Base-by-base conservation (phyloP, 2,329 filamentous ascomycete species). In the Hypoxylon sp. region DNA sequence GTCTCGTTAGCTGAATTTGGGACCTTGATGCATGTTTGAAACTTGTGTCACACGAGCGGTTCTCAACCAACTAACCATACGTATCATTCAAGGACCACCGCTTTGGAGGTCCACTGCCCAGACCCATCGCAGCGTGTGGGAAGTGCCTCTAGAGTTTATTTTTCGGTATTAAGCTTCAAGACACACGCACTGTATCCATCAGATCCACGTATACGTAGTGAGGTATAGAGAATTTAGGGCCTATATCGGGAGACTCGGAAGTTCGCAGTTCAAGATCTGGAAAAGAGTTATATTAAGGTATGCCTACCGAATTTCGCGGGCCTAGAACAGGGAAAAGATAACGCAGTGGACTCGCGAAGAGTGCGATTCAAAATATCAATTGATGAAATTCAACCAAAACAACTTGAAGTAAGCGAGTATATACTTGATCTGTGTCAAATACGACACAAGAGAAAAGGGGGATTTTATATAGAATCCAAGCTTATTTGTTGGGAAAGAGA, bases 21-120 rank as follows among this genome's bases (percentile, higher is more conserved):
- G 25, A 34, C 45, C 49, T 19, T 34, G 36, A 25, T 32, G 34
- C 14, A 61, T 32, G 65, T 60, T 25, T 63, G 60, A 62, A 48
- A 62, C 17, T 50, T 41, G 45, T 32, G 32, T 36, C 34, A 56
- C 30, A 56, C 17, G 36, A 9, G 13, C 34, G 9, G 52, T 19
- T 38, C 45, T 23, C 28, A 23, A 71, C 5, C 13, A 10, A 70
- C 67, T 67, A 28, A 79, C 77, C 76, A 68, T 79, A 79, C 10
- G 74, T 78, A 71, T 79, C 77, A 36, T 73, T 70, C 53, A 79
- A 67, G 41, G 76, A 79, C 77, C 77, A 79, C 53, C 71, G 69
- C 67, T 73, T 75, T 9, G 73, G 67, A 41, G 71, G 69, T 41
- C 71, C 65, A 48, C 70, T 68, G 51, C 65, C 32, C 14, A 77